Evolutionary conservation across 2,329 filamentous ascomycete species (phyloP), one percentile per base, ranked within the genome.

Genomic region (Pyrenophora teres): DNA sequence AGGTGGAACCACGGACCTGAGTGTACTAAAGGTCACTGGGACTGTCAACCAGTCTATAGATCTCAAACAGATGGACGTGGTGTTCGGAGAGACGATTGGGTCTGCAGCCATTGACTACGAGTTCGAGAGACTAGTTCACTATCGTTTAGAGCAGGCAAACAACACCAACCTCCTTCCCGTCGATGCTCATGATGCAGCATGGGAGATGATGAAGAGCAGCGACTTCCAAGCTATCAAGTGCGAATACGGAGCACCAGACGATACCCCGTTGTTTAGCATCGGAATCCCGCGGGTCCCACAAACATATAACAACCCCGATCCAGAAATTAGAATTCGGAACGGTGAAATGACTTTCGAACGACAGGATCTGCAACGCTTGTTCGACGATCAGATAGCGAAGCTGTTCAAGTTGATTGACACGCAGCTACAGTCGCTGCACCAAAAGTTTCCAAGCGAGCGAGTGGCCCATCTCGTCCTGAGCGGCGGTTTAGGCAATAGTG

Each of bases 1-100:
- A 6, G 80, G 80, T 33, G 80, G 80, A 5, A 82, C 80, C 0
- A 75, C 72, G 13, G 76, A 78, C 54, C 44, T 77, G 6, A 71
- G 67, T 4, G 69, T 75, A 1, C 63, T 77, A 1, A 65, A 67
- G n/a, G 69, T 77, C 1, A 64, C 59, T 13, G 57, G 61, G 18
- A 59, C 60, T 2, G 40, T 61, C n/a, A 60, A 67, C 39, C 60
- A 64, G 37, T 51, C 67, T 10, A 63, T 74, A 42, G 56, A 56
- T 19, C 54, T 73, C 8, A 57, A 68, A 44, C 68, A 75, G 40
- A 60, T 74, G n/a, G 71, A 74, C 32, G 70, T 74, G 1, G 72
- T 74, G 1, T 72, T 72, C 38, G 71, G 70, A 13, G 63, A 69
- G 33, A 77, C 76, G 5, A 77, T 77, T 16, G 76, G 76, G 1